Conservation (phyloP, 306 rosid species). For the Mucuna pruriens region DNA sequence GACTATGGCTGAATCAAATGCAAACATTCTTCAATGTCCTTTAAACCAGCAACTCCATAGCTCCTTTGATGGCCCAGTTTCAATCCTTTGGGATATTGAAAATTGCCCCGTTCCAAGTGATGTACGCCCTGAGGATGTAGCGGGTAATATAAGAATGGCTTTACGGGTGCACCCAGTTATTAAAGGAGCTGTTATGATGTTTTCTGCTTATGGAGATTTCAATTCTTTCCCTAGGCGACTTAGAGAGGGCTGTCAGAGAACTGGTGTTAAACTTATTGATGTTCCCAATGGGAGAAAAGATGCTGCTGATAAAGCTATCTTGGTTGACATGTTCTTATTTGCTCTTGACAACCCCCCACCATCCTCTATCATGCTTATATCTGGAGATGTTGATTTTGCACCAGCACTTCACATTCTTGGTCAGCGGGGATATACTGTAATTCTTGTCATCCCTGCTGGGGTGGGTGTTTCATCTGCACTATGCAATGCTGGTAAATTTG, state of each 20-base stretch:
- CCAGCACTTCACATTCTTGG: constrained; percentile 98
- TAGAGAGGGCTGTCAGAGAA: constrained; percentile 97
- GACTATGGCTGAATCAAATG: constrained; percentile 55
- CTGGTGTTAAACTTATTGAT: constrained; percentile 91
- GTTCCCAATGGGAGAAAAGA: constrained; percentile 99
- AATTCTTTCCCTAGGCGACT: constrained; percentile 89
- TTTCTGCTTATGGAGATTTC: constrained; percentile 96
- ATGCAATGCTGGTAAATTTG: constrained; percentile 95
- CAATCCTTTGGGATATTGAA: constrained; percentile 97
- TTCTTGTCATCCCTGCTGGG: constrained; percentile 89
- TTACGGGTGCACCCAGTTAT: constrained; percentile 88
- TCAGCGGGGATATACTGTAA: constrained; percentile 89
- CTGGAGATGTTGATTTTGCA: constrained; percentile 96
- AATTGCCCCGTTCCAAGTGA: constrained; percentile 96
- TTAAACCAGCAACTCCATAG: constrained; percentile 55
- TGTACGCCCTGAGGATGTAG: constrained; percentile 95
- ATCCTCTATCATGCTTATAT: constrained; percentile 88
- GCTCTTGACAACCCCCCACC: constrained; percentile 99
- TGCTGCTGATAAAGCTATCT: constrained; percentile 98
- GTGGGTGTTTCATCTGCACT: constrained; percentile 96
- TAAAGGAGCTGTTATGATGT: constrained; percentile 81
- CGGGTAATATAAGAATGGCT: constrained; percentile 94
- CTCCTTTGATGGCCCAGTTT: constrained; percentile 75
- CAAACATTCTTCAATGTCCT: constrained; percentile 55
- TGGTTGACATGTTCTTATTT: constrained; percentile 97